Base-by-base conservation (phyloP, 1,139 yeast species). In the Blastobotrys aristatus region DNA sequence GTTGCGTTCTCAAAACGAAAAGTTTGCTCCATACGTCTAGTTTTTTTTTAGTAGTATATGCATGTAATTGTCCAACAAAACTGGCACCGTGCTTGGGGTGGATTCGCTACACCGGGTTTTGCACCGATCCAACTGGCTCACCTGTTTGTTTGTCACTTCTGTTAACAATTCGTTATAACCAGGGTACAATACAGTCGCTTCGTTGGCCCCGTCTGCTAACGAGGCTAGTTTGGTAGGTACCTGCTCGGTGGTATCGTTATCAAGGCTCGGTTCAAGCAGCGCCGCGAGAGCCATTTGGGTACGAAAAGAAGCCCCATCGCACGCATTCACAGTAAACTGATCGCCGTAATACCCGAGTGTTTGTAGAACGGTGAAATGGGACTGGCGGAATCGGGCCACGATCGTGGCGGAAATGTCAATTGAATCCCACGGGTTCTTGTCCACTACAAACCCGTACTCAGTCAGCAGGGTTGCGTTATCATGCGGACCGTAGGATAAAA, bases 401-500 rank as follows among this genome's bases (percentile, higher is more conserved):
- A 63, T 58, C 27, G 69, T 65, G 0, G 65, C 61, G 0, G 86
- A 68, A 6, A 90, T 62, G 58, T 90, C 95, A 2, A 89, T 62
- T 52, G 71, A 80, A 55, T 88, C 82, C 89, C 92, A 84, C 27
- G 65, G 68, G 61, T 88, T 88, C 0, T 47, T 38, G 0, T 60
- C 66, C 1, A 85, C 65, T 16, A 74, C 72, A 67, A 90, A 92
- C 1, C 97, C 97, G 60, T 92, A 92, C 64, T 92, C 97, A 59
- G 84, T 79, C 11, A 88, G 68, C 36, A 92, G 67, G 56, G 87
- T 86, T 40, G 80, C 86, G 62, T 90, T 89, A 20, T 84, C 79
- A 64, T 90, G 97, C 0, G 96, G 82, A 0, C 97, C 97, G 62
- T 92, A 92, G 46, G 84, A 79, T 54, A 92, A 73, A 57, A 70